phyloP scores from a whole-genome alignment of 805 yeast genomes.

The Maudiozyma barnettii region DNA sequence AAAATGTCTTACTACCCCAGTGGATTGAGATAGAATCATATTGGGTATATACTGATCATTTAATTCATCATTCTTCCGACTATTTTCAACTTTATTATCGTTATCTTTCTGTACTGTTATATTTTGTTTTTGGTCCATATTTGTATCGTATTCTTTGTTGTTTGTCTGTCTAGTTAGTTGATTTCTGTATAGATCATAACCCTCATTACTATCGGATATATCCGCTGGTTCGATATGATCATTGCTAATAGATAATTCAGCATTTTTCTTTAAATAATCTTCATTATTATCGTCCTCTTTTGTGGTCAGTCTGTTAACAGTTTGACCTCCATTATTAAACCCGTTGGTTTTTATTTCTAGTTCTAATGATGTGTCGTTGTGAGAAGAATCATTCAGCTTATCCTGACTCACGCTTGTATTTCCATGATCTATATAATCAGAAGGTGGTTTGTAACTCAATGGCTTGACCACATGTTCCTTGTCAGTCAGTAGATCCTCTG shows the following conservation, averaged over 20 bases:
- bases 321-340: too few relatives aligned
- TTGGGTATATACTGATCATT: constrained; percentile 31
- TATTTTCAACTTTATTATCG: neutral
- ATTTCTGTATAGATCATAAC: constrained; percentile 8
- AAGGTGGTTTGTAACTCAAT: constrained; percentile 14
- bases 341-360: neutral
- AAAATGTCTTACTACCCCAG: constrained; percentile 39
- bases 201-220: constrained; percentile 4
- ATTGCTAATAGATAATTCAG: constrained; percentile 2
- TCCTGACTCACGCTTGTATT: neutral
- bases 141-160: neutral
- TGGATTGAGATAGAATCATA: constrained; percentile 43
- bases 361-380: neutral
- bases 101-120: neutral
- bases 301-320: neutral
- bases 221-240: constrained; percentile 11
- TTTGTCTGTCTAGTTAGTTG: constrained; percentile 16
- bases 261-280: neutral
- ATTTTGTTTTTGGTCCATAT: neutral
- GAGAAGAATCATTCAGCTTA: neutral
- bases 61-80: constrained; percentile 7
- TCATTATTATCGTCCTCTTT: neutral
- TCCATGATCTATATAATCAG: neutral
- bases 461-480: constrained; percentile 3
- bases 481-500: neutral